Evolutionary conservation across 2,329 filamentous ascomycete genomes (phyloP).

Genomic region (Laburnicola sp.): DNA sequence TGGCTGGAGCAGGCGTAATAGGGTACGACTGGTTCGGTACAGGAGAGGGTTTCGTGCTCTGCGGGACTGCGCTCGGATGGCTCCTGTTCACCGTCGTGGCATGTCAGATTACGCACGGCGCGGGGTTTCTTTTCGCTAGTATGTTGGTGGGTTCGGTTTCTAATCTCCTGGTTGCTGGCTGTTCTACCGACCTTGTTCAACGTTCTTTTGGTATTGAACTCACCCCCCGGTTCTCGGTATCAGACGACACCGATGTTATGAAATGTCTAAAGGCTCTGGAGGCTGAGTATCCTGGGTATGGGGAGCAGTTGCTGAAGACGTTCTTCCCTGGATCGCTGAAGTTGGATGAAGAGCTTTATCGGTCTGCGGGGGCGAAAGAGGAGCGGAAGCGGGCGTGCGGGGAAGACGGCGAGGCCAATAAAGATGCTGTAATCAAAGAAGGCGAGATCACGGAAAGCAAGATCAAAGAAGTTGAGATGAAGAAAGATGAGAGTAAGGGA

Average conservation of each 20-base stretch:
- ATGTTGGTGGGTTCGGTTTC: conserved; percentile 2
- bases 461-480: not conserved
- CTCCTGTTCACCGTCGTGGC: not conserved
- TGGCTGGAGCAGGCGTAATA: not conserved
- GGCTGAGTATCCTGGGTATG: not conserved
- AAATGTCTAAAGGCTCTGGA: conserved; percentile 2
- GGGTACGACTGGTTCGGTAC: conserved; percentile 5
- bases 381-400: not conserved
- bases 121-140: not conserved
- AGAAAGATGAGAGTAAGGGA: too few relatives aligned
- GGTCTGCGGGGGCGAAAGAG: not conserved
- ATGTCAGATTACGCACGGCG: not conserved
- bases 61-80: not conserved
- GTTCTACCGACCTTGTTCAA: not conserved
- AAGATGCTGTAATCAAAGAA: too few relatives aligned
- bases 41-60: not conserved
- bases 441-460: not conserved
- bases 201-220: not conserved
- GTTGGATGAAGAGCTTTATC: conserved; percentile 1
- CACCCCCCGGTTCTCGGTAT: not conserved
- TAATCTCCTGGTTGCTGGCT: not conserved
- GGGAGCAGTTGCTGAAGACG: conserved; percentile 1
- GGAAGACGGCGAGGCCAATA: not conserved
- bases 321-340: conserved; percentile 1
- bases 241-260: not conserved